Conservation (phyloP, 495 filamentous ascomycete genomes). For the Xylaria longipes region DNA sequence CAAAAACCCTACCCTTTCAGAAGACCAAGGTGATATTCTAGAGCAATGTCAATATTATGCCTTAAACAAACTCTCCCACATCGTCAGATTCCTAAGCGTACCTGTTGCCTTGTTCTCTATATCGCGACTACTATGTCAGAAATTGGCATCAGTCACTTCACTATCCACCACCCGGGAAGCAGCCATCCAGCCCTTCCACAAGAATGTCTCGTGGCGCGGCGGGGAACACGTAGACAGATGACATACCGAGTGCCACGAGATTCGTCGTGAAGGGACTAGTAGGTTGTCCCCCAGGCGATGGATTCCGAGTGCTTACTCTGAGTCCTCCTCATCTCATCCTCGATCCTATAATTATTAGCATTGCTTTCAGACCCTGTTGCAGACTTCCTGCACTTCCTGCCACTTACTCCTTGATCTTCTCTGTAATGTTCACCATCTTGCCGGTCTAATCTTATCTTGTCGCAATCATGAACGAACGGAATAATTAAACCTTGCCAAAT, state of each 20-base stretch:
- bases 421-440: slow-evolving; percentile 99
- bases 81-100: slow-evolving; percentile 49
- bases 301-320: slow-evolving; percentile 72
- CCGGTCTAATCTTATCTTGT: slow-evolving; percentile 38
- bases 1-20: slow-evolving; percentile 78
- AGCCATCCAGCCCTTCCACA: slow-evolving; percentile 13
- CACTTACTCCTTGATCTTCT: slow-evolving; percentile 97
- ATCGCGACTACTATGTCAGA: slow-evolving; percentile 35
- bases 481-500: neutral
- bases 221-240: slow-evolving; percentile 7
- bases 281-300: slow-evolving; percentile 19
- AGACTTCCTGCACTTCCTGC: neutral
- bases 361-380: neutral
- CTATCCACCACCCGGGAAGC: slow-evolving; percentile 16
- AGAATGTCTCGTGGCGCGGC: slow-evolving; percentile 6
- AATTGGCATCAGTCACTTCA: slow-evolving; percentile 20
- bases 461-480: neutral
- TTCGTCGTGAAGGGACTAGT: slow-evolving; percentile 15
- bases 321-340: slow-evolving; percentile 99
- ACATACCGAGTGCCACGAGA: slow-evolving; percentile 14
- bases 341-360: slow-evolving; percentile 71
- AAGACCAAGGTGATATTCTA: slow-evolving; percentile 97
- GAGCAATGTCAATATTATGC: slow-evolving; percentile 25
- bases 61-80: neutral
- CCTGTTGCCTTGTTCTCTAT: slow-evolving; percentile 99